Percentiles rank a stretch among this genome's conserved stretches.
Conservation (phyloP, 2,329 filamentous ascomycete genomes). For the Polychaeton citri region DNA sequence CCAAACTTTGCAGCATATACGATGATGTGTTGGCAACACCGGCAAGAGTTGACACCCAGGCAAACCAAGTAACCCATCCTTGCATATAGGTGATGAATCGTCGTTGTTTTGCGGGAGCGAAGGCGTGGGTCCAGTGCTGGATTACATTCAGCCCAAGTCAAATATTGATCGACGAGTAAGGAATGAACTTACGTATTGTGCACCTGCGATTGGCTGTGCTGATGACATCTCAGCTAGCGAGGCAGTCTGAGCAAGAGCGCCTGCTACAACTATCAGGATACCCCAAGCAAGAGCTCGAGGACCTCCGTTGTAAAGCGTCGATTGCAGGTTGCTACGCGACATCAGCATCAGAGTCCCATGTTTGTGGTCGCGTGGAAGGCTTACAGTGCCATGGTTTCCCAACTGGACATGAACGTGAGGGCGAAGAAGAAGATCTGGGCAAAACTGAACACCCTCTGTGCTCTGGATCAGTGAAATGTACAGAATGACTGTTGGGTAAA, state of each 20-base stretch:
- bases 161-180: no score
- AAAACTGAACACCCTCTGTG: slow-evolving; percentile 12
- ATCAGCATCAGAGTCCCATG: background rate
- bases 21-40: slow-evolving; percentile 20
- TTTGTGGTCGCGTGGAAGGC: background rate
- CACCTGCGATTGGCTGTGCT: slow-evolving; percentile 15
- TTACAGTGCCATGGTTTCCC: slow-evolving; percentile 12
- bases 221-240: slow-evolving; percentile 14
- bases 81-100: slow-evolving; percentile 17
- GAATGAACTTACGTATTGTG: slow-evolving; percentile 7
- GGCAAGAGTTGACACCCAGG: slow-evolving; percentile 19
- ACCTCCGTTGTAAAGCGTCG: slow-evolving; percentile 11
- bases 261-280: slow-evolving; percentile 11
- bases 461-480: no score
- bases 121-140: slow-evolving; percentile 12
- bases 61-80: slow-evolving; percentile 30
- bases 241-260: slow-evolving; percentile 11
- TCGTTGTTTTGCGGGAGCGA: slow-evolving; percentile 9
- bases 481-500: no score
- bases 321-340: slow-evolving; percentile 8
- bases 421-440: slow-evolving; percentile 13
- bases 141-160: background rate
- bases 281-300: slow-evolving; percentile 14
- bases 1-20: slow-evolving; percentile 23
- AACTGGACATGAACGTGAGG: slow-evolving; percentile 13